Evolutionary conservation across 2,329 filamentous ascomycete genomes (phyloP).

Genomic region (Aureobasidium leucospermi): DNA sequence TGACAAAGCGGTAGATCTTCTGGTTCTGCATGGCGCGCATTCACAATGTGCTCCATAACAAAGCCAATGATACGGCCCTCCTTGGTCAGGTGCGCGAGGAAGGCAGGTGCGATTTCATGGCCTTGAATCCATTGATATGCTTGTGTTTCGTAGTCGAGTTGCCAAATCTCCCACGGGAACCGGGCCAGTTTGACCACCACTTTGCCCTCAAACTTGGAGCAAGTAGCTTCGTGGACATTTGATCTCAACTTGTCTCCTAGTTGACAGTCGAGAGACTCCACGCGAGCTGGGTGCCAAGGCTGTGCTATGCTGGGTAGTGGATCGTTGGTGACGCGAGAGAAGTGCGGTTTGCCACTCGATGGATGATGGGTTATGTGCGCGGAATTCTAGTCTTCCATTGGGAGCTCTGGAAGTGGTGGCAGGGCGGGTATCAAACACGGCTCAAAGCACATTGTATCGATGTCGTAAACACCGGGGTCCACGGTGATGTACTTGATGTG

Average conservation of each 20-base stretch:
- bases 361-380: constrained; percentile 28
- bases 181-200: constrained; percentile 33
- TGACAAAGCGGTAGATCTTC: constrained; percentile 27
- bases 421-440: constrained; percentile 29
- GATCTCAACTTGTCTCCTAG: constrained; percentile 12
- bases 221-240: constrained; percentile 19
- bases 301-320: constrained; percentile 22
- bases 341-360: constrained; percentile 20
- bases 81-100: constrained; percentile 35
- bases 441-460: constrained; percentile 29
- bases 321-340: background rate
- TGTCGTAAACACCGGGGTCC: constrained; percentile 28
- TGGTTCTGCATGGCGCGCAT: constrained; percentile 21
- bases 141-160: constrained; percentile 30
- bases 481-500: constrained; percentile 38
- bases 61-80: constrained; percentile 35
- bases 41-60: constrained; percentile 27
- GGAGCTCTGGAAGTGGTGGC: constrained; percentile 32
- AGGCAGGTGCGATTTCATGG: constrained; percentile 30
- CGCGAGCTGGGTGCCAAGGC: constrained; percentile 29
- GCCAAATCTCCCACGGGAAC: constrained; percentile 33
- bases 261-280: constrained; percentile 31
- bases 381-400: constrained; percentile 31
- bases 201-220: background rate
- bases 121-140: constrained; percentile 33